Base-by-base conservation (phyloP, 768 basidiomycete genomes). In the Macrolepiota fuliginosa region DNA sequence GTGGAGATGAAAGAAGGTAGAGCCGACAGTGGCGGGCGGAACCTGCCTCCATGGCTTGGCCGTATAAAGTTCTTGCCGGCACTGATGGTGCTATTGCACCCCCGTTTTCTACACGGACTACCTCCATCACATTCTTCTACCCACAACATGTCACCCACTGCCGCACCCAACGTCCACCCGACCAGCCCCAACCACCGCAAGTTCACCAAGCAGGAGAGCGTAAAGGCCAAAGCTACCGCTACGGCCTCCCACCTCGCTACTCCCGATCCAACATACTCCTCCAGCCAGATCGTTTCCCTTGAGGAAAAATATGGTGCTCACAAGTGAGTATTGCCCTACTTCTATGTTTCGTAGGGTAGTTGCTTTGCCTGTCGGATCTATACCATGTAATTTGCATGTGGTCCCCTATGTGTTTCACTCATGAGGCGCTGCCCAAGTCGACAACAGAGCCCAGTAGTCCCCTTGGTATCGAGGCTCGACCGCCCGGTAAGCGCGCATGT, bases 261-360 rank as follows among this genome's bases (percentile, higher is more conserved):
- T 19, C 9, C 60, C 17, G 60, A 61, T 39, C 52, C 19, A 4
- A 25, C 46, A 13, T 55, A 39, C 47, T 54, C 60, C 35, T 61
- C 60, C 17, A 54, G 22, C 60, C 53, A 90, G 42, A 81, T 94
- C 49, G 91, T 98, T 65, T 78, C 79, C 49, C 80, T 94, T 66
- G 95, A 98, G 73, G 84, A 93, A 66, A 81, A 90, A 69, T 82
- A 89, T 68, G 88, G 89, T 32, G 93, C 93, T 57, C 93, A 95
- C 82, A 95, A 95, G 94, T 94, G 74, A 83, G 90, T 82, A 24
- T 47, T 51, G 47, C 32, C 62, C 46, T 22, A 32, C 51, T 13
- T 59, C 29, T 47, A n/a, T 17, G 3, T 51, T 32, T 15, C 59
- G 39, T 56, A 24, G 54, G 47, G 11, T 49, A 49, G 19, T 5